Evolutionary conservation across 257 asterid genomes (phyloP).

Genomic region (Nicotiana knightiana): DNA sequence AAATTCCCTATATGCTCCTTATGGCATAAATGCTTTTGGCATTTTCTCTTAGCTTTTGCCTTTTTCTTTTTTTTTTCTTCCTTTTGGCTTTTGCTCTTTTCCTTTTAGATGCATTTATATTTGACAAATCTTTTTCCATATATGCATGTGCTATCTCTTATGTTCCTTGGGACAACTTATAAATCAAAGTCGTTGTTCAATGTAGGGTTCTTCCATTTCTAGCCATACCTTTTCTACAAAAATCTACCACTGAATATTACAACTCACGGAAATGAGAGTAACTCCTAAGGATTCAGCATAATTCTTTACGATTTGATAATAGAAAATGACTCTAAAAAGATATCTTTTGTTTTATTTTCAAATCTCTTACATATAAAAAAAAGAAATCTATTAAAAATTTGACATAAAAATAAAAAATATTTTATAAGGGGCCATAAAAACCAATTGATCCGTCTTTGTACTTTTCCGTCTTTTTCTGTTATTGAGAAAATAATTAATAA

Average conservation of each 20-base stretch:
- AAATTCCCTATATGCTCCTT: slow-evolving; percentile 21
- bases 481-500: not conserved
- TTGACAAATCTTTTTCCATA: not conserved
- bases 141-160: slow-evolving; percentile 4
- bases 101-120: slow-evolving; percentile 12
- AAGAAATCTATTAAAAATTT: too few species aligned
- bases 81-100: slow-evolving; percentile 15
- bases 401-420: too few species aligned
- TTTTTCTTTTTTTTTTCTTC: slow-evolving; percentile 14
- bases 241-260: not conserved
- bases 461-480: not conserved
- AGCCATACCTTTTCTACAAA: slow-evolving; percentile 1
- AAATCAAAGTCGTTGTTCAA: not conserved
- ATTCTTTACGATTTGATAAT: too few species aligned
- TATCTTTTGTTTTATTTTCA: too few species aligned
- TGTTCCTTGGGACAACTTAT: not conserved
- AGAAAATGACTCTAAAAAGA: too few species aligned
- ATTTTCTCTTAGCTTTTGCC: slow-evolving; percentile 24
- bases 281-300: not conserved
- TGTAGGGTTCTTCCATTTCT: not conserved
- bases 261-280: not conserved
- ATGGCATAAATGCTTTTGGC: slow-evolving; percentile 39
- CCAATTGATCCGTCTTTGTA: too few species aligned
- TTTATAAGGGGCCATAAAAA: too few species aligned
- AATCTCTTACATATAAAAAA: too few species aligned